Conservation (phyloP, 495 filamentous ascomycete genomes). For the Penicillium waksmanii region DNA sequence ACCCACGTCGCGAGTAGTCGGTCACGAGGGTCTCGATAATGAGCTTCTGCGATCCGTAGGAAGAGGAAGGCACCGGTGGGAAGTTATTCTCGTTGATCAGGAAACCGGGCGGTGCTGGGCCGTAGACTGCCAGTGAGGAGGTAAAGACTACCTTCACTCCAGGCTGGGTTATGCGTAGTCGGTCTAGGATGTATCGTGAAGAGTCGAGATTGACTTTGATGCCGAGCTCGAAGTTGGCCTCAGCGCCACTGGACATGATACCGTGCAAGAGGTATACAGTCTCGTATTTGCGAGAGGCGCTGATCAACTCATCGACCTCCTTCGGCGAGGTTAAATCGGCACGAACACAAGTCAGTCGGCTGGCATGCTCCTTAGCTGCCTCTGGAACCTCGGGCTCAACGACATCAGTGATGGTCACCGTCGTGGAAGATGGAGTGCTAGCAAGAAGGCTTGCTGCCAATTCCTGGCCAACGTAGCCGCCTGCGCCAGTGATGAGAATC, state of each 20-base stretch:
- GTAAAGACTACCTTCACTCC: conserved; percentile 66
- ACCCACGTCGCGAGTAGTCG: conserved; percentile 72
- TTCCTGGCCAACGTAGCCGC: conserved; percentile 71
- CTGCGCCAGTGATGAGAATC: conserved; percentile 74
- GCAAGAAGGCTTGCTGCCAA: conserved; percentile 66
- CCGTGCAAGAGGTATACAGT: conserved; percentile 81
- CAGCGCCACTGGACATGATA: conserved; percentile 80
- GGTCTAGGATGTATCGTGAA: conserved; percentile 65
- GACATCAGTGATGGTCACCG: conserved; percentile 68
- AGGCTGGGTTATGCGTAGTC: conserved; percentile 58
- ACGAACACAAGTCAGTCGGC: conserved; percentile 49
- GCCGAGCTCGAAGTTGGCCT: conserved; percentile 75
- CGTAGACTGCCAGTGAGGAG: conserved; percentile 65
- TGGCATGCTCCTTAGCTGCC: conserved; percentile 47
- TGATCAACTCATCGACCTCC: conserved; percentile 60
- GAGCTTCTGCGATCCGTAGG: conserved; percentile 81
- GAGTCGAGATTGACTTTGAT: conserved; percentile 75
- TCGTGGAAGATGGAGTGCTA: conserved; percentile 46
- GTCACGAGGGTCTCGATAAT: conserved; percentile 75
- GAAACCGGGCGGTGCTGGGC: conserved; percentile 47
- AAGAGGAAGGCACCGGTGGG: conserved; percentile 66
- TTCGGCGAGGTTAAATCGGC: conserved; percentile 65
- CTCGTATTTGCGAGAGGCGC: conserved; percentile 48
- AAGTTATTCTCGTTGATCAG: conserved; percentile 59
- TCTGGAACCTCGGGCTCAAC: conserved; percentile 58